Conservation (phyloP, 2,329 filamentous ascomycete species). For the Chrysosporium queenslandicum region DNA sequence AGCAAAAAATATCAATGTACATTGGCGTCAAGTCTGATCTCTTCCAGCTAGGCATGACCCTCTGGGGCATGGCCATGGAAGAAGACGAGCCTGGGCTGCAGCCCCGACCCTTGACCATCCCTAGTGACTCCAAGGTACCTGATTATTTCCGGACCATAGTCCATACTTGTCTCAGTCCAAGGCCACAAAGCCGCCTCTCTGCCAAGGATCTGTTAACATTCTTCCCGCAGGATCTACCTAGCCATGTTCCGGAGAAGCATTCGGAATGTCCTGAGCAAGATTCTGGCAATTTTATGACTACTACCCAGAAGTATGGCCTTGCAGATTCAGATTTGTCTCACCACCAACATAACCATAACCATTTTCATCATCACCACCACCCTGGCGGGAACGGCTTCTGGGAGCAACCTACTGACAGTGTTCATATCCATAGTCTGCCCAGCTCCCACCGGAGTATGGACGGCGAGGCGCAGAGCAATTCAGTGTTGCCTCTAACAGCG, state of each 20-base stretch:
- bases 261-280: conserved; percentile 12
- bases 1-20: conserved; percentile 88
- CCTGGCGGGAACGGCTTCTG: background rate
- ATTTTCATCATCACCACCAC: conserved; percentile 5
- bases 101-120: conserved; percentile 55
- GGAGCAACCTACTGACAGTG: conserved; percentile 13
- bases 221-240: conserved; percentile 46
- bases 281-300: conserved; percentile 13
- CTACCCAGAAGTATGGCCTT: conserved; percentile 15
- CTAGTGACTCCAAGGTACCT: conserved; percentile 52
- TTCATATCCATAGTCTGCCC: conserved; percentile 9
- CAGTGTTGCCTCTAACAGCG: background rate
- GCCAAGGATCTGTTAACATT: conserved; percentile 60
- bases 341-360: too few species aligned
- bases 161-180: conserved; percentile 62
- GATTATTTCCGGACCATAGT: conserved; percentile 69
- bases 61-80: conserved; percentile 82
- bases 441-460: conserved; percentile 15
- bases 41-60: conserved; percentile 91
- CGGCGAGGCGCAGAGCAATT: background rate
- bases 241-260: background rate
- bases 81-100: conserved; percentile 82
- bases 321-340: conserved; percentile 10
- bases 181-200: conserved; percentile 61
- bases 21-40: conserved; percentile 97